These are phyloP conservation scores for Guadua angustifolia DNA, from an alignment of 176 grass and related monocot genomes.

Conservation along the genomic window DNA sequence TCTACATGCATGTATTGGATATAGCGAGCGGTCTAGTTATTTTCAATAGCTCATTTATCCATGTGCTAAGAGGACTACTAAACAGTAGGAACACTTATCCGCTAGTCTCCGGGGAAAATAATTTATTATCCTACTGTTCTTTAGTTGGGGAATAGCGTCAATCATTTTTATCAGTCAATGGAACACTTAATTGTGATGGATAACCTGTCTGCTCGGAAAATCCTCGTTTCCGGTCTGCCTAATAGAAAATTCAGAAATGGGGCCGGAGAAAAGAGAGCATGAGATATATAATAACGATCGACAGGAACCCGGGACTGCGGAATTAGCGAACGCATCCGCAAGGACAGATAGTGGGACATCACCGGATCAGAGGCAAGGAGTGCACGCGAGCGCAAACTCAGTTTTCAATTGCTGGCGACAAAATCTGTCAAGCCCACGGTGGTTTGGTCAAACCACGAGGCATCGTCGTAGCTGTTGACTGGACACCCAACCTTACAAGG, in stretches of 20 bases:
- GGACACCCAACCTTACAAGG: conserved; percentile 4
- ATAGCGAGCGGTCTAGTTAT: too few species aligned
- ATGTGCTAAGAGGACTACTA: neutral
- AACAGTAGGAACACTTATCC: neutral
- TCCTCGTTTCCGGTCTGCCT: conserved; percentile 13
- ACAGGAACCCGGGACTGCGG: conserved; percentile 28
- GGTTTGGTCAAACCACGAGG: conserved; percentile 32
- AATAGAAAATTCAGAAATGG: neutral
- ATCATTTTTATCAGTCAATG: neutral
- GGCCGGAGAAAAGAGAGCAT: neutral
- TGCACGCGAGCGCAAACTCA: conserved; percentile 55
- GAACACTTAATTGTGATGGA: conserved; percentile 35
- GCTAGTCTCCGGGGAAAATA: neutral
- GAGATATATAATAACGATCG: conserved; percentile 3
- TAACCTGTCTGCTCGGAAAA: conserved; percentile 30
- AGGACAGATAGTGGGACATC: conserved; percentile 13
- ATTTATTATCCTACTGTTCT: neutral
- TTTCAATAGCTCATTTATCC: too few species aligned
- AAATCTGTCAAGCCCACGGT: conserved; percentile 17
- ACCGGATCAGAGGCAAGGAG: conserved; percentile 13
- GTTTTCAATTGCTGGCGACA: neutral
- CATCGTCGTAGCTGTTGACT: conserved; percentile 42
- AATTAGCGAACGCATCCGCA: neutral
- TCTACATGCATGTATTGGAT: too few species aligned
- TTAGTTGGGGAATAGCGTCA: conserved; percentile 34